Conservation (phyloP, 2,329 filamentous ascomycete species). For the Aspergillus proliferans region DNA sequence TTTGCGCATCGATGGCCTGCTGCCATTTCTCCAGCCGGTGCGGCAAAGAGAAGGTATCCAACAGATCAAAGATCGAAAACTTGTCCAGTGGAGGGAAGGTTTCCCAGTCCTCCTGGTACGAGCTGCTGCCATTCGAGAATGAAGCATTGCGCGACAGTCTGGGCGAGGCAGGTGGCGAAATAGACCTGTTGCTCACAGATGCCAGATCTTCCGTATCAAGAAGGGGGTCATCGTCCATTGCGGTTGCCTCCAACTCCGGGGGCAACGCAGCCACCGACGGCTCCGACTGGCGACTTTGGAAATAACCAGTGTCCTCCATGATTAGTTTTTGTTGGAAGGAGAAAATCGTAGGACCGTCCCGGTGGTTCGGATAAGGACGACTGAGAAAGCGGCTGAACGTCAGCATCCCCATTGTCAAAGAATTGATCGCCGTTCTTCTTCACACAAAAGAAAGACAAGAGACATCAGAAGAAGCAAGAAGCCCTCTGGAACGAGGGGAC, state of each 20-base stretch:
- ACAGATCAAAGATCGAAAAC: constrained; percentile 81
- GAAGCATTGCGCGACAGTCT: constrained; percentile 68
- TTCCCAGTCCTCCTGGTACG: constrained; percentile 86
- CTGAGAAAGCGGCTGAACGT: constrained; percentile 33
- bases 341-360: constrained; percentile 31
- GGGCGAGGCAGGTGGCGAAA: constrained; percentile 24
- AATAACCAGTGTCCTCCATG: constrained; percentile 22
- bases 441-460: not conserved
- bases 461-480: not conserved
- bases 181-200: constrained; percentile 20
- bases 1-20: constrained; percentile 72
- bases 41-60: constrained; percentile 85
- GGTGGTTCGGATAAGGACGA: constrained; percentile 27
- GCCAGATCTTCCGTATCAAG: constrained; percentile 24
- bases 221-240: constrained; percentile 17
- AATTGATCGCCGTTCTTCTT: not conserved
- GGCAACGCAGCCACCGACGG: constrained; percentile 16
- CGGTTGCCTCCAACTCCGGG: constrained; percentile 17
- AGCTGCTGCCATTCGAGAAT: constrained; percentile 75
- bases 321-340: constrained; percentile 33
- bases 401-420: constrained; percentile 30
- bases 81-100: constrained; percentile 81
- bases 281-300: constrained; percentile 18
- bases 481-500: not conserved
- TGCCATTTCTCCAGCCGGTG: constrained; percentile 89